Conservation (phyloP, 2,329 filamentous ascomycete species). For the Didymella exigua region DNA sequence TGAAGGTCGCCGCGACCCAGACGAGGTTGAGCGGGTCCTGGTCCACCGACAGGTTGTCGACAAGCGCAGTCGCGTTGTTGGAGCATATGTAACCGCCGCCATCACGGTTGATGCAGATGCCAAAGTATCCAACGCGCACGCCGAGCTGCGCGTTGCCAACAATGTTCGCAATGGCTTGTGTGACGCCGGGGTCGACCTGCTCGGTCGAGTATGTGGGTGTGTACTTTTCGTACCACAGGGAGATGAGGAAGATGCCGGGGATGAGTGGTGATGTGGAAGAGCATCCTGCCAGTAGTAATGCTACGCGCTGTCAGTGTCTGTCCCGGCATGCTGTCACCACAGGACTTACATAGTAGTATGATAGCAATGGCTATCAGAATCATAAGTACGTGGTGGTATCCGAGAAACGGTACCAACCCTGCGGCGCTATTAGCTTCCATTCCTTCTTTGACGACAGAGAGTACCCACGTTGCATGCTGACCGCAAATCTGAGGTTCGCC, state of each 20-base stretch:
- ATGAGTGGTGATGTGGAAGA: constrained; percentile 96
- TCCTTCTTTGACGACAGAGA: constrained; percentile 7
- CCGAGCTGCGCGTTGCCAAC: constrained; percentile 83
- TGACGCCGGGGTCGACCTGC: constrained; percentile 88
- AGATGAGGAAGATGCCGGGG: constrained; percentile 94
- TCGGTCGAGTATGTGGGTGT: constrained; percentile 79
- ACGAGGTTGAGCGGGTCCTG: constrained; percentile 96
- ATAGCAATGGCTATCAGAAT: constrained; percentile 92
- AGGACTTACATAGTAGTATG: constrained; percentile 84
- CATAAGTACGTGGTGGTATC: constrained; percentile 91
- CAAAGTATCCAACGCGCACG: constrained; percentile 95
- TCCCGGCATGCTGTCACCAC: constrained; percentile 16
- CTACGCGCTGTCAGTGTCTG: constrained; percentile 55
- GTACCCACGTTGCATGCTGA: constrained; percentile 56
- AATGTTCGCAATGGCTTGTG: constrained; percentile 85
- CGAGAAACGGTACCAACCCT: constrained; percentile 67
- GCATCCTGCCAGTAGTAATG: constrained; percentile 90
- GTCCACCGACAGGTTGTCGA: constrained; percentile 85
- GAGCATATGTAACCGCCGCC: constrained; percentile 92
- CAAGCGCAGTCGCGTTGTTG: constrained; percentile 93
- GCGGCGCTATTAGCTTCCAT: constrained; percentile 30
- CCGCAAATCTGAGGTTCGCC: constrained; percentile 57
- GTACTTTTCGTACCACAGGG: constrained; percentile 94
- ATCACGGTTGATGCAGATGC: constrained; percentile 93
- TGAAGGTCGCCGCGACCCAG: constrained; percentile 96